phyloP scores from a whole-genome alignment of 352 stramenopile species.

The Blastocystis sp. region DNA sequence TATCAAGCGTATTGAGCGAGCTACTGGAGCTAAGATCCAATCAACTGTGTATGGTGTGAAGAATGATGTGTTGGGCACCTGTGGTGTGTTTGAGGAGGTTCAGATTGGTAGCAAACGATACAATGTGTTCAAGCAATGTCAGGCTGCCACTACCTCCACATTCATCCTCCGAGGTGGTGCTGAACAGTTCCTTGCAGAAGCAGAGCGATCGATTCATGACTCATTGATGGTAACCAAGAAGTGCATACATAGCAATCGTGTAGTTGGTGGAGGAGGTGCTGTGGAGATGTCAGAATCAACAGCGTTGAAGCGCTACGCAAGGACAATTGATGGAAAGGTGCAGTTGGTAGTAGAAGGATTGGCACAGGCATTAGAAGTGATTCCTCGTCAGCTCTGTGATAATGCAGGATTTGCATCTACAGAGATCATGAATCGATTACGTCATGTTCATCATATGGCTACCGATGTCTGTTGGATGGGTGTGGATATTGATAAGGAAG shows the following conservation, averaged over 20 bases:
- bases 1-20: conserved; percentile 87
- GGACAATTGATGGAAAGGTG: conserved; percentile 87
- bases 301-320: neutral
- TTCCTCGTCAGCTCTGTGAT: conserved; percentile 89
- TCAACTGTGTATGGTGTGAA: conserved; percentile 85
- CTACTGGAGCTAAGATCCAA: conserved; percentile 85
- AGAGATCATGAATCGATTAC: conserved; percentile 90
- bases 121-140: conserved; percentile 95
- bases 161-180: conserved; percentile 91
- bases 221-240: conserved; percentile 96
- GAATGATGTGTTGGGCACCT: conserved; percentile 81
- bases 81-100: conserved; percentile 89
- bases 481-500: conserved; percentile 89
- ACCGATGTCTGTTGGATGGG: conserved; percentile 80
- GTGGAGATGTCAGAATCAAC: conserved; percentile 74
- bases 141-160: conserved; percentile 84
- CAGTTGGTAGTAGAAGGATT: conserved; percentile 89
- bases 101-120: conserved; percentile 92
- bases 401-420: conserved; percentile 96
- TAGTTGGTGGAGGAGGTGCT: conserved; percentile 81
- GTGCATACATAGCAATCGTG: conserved; percentile 72
- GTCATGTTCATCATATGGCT: conserved; percentile 88
- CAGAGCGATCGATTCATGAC: conserved; percentile 90
- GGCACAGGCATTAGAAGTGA: conserved; percentile 93
- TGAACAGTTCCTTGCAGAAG: conserved; percentile 96